Percentiles rank a stretch among this genome's conserved stretches.
These are phyloP conservation scores for Nothophoma quercina DNA, from an alignment of 2,329 filamentous ascomycete genomes.

Conservation along the genomic window DNA sequence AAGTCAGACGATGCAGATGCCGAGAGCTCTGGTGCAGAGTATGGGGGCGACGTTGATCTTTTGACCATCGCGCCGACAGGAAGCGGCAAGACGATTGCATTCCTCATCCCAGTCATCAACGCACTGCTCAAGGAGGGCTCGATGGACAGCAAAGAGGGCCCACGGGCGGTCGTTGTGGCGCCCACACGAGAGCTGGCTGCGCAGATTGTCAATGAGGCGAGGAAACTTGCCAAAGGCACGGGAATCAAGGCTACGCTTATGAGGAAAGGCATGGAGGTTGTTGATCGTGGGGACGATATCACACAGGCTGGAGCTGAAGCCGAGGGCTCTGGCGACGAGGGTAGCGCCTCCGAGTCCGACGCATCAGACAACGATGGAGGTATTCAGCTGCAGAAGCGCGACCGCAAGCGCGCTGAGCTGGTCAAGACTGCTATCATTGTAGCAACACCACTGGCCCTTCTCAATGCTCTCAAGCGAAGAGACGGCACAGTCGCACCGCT, in stretches of 20 bases:
- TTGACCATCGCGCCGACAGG: conserved; percentile 92
- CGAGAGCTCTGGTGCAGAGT: conserved; percentile 26
- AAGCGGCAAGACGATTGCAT: conserved; percentile 94
- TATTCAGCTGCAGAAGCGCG: conserved; percentile 42
- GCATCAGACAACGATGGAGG: conserved; percentile 48
- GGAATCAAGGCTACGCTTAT: conserved; percentile 81
- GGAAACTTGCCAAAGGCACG: conserved; percentile 79
- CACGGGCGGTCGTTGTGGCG: conserved; percentile 56
- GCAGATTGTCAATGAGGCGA: conserved; percentile 71
- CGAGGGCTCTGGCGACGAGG: conserved; percentile 50
- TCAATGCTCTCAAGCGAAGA: conserved; percentile 71
- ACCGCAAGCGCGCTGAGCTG: conserved; percentile 53
- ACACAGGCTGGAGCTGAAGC: conserved; percentile 26
- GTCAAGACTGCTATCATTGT: conserved; percentile 82
- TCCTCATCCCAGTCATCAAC: conserved; percentile 86
- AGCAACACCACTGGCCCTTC: conserved; percentile 78
- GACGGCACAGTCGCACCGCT: conserved; percentile 59
- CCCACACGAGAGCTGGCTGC: conserved; percentile 60
- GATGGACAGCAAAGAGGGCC: conserved; percentile 29
- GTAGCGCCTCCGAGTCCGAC: conserved; percentile 43
- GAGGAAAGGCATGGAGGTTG: conserved; percentile 82
- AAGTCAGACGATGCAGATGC: conserved; percentile 50
- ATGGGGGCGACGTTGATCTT: conserved; percentile 69
- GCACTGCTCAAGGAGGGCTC: conserved; percentile 60
- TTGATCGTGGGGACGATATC: conserved; percentile 48